These are phyloP conservation scores for Euphorbia peplus DNA, from an alignment of 345 rosid species.

Conservation along the genomic window DNA sequence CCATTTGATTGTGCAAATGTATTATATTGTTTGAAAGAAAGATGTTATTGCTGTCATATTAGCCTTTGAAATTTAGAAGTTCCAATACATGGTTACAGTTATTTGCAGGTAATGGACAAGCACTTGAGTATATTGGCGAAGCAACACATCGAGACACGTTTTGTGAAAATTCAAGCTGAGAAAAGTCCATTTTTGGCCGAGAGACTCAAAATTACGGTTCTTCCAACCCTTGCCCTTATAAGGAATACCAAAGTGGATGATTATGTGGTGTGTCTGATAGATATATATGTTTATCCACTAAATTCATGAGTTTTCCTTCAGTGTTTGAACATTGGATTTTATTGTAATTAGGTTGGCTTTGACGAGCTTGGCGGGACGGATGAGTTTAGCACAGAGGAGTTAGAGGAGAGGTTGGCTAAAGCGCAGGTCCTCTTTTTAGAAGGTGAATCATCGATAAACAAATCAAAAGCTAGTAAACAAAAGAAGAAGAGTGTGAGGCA, in stretches of 20 bases:
- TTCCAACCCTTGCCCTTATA: conserved; percentile 91
- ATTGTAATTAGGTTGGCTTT: conserved; percentile 75
- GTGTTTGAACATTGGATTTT: neutral
- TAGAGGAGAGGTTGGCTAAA: conserved; percentile 89
- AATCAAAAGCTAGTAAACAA: conserved; percentile 47
- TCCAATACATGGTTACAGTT: conserved; percentile 1
- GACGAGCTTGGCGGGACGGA: conserved; percentile 95
- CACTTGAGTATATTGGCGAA: conserved; percentile 78
- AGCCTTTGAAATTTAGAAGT: neutral
- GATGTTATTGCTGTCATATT: neutral
- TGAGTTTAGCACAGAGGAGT: conserved; percentile 82
- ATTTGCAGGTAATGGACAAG: conserved; percentile 89
- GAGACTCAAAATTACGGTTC: conserved; percentile 82
- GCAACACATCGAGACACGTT: conserved; percentile 93
- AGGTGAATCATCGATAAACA: conserved; percentile 66
- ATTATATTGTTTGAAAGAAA: neutral
- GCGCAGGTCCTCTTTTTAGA: conserved; percentile 76
- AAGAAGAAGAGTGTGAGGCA: conserved; percentile 72
- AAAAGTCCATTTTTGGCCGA: conserved; percentile 97
- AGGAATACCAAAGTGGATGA: conserved; percentile 98
- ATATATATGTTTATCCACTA: neutral
- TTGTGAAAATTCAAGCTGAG: conserved; percentile 93
- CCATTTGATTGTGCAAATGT: neutral
- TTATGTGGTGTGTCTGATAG: conserved; percentile 60
- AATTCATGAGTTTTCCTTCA: neutral